Conservation (phyloP, 495 filamentous ascomycete species). For the Parachaetomium inaequale region DNA sequence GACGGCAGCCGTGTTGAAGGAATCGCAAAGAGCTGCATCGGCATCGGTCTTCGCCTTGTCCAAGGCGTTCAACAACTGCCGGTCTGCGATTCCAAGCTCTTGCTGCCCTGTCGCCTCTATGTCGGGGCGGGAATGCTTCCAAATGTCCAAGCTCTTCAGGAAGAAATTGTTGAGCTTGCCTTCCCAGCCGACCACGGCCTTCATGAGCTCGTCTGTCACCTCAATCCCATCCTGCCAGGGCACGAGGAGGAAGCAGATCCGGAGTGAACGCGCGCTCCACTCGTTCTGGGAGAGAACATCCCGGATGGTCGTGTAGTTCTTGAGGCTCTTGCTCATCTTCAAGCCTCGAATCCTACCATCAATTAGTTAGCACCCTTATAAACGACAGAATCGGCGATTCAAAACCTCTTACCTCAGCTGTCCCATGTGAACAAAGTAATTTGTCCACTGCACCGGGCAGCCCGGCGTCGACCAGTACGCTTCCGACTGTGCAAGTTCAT, state of each 20-base stretch:
- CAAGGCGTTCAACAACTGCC: neutral
- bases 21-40: neutral
- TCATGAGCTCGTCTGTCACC: neutral
- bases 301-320: neutral
- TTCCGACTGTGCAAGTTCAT: neutral
- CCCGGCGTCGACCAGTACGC: neutral
- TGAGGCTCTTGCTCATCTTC: conserved; percentile 3
- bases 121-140: neutral
- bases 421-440: neutral
- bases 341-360: neutral
- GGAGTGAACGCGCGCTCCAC: neutral
- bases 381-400: neutral
- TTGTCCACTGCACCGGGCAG: neutral
- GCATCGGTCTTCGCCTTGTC: neutral
- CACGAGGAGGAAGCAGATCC: conserved; percentile 1
- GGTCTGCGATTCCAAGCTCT: neutral
- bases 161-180: conserved; percentile 3
- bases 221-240: neutral
- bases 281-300: neutral
- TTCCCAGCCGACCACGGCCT: conserved; percentile 1
- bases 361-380: neutral
- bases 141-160: neutral
- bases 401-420: neutral
- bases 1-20: neutral
- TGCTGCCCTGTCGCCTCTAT: neutral